Evolutionary conservation across 495 filamentous ascomycete species (phyloP), one percentile per base, ranked within the genome.

Genomic region (Aspergillus steynii): DNA sequence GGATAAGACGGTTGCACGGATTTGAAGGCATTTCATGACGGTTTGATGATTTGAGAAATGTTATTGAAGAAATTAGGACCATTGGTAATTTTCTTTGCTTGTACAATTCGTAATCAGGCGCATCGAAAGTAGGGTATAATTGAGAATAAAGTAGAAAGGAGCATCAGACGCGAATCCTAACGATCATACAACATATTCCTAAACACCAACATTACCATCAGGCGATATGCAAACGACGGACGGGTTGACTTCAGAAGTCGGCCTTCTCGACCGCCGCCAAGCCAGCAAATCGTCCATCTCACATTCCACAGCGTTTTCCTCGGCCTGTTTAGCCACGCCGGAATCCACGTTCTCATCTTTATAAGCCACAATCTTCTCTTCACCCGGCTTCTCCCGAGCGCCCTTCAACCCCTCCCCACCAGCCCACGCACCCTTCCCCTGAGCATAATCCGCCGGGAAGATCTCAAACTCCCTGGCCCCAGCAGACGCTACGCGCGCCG

Each of bases 201-300:
- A 20, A 20, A 20, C 20, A 20, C 20, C 20, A 20, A 20, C 20
- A 20, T 20, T 20, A 20, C 20, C 29, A 53, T 53, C 20, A 42
- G 37, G 31, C 27, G 58, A 28, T 37, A 32, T 29, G 15, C 27
- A 10, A 47, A 37, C 25, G n/a, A 49, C 14, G 25, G 49, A 26
- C 3, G 8, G 50, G 26, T 61, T 52, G 12, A 4, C 29, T 53
- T 57, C 29, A 10, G 1, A 55, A 14, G n/a, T 25, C 28, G 46
- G 10, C 2, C 62, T 62, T 45, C 65, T 64, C 7, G 65, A 57
- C n/a, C 52, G 63, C n/a, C 65, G 65, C 68, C 68, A 70, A 0
- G 63, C 66, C n/a, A 70, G 37, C 42, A 70, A 45, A 48, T 70
- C 68, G 26, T 60, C 8, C 68, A 70, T 59, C 55, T 70, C 68